Percentiles rank a stretch among this genome's conserved stretches.
Conservation (phyloP, 2,329 filamentous ascomycete genomes). For the Sarocladium strictum region DNA sequence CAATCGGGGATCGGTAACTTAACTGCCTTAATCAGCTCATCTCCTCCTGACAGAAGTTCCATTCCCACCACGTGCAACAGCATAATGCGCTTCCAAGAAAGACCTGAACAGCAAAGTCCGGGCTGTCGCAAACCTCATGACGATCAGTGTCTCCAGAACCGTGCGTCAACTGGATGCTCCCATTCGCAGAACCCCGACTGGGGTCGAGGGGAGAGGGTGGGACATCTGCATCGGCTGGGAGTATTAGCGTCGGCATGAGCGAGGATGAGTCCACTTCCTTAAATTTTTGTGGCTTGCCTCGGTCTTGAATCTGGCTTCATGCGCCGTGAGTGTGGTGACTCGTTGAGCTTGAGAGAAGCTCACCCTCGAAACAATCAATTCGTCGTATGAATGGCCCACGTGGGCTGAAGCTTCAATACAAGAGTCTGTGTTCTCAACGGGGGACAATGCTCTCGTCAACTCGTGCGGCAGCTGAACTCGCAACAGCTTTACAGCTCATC, state of each 20-base stretch:
- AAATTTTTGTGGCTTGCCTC: neutral
- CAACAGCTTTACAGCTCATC: constrained; percentile 23
- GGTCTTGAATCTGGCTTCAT: neutral
- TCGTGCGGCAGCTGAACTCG: neutral
- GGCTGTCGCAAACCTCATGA: neutral
- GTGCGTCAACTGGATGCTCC: constrained; percentile 6
- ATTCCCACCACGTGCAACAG: neutral
- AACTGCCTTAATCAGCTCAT: neutral
- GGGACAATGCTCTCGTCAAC: neutral
- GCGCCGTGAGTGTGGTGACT: neutral
- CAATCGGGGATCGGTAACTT: neutral
- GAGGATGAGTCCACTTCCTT: neutral
- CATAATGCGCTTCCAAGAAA: neutral
- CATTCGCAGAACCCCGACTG: neutral
- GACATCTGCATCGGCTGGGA: neutral
- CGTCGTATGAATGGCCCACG: too few species aligned
- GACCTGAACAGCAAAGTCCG: neutral
- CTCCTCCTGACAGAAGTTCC: neutral
- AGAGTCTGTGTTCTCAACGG: neutral
- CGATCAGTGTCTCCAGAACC: neutral
- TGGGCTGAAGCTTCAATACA: neutral
- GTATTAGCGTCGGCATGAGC: neutral
- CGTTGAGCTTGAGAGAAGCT: neutral
- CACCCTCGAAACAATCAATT: too few species aligned
- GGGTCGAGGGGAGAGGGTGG: neutral